These are phyloP conservation scores for Irpex rosettiformis DNA, from an alignment of 1,284 basidiomycete species.

Conservation along the genomic window DNA sequence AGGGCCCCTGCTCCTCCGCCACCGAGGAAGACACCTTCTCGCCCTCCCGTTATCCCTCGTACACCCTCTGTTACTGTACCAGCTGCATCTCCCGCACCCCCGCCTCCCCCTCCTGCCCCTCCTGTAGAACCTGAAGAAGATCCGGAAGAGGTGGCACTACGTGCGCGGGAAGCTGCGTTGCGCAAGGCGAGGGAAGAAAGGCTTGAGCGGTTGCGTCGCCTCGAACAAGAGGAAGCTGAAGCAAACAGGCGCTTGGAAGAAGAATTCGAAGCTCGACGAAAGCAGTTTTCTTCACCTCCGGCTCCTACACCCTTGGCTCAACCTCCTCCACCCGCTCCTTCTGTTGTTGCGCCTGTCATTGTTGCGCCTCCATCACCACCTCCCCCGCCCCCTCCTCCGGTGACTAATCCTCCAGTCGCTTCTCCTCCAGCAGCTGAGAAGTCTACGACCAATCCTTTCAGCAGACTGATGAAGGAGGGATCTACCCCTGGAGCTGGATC, in stretches of 20 bases:
- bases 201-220: conserved; percentile 12
- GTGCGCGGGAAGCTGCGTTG: conserved; percentile 18
- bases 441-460: conserved; percentile 65
- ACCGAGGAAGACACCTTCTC: conserved; percentile 30
- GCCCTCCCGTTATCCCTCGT: conserved; percentile 27
- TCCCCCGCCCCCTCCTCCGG: conserved; percentile 26
- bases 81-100: conserved; percentile 27
- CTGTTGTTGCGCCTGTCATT: conserved; percentile 26
- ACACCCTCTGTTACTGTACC: conserved; percentile 25
- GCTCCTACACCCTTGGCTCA: conserved; percentile 9
- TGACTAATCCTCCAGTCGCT: conserved; percentile 22
- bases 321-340: conserved; percentile 26
- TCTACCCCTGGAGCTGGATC: conserved; percentile 28
- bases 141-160: conserved; percentile 16
- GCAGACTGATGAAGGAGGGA: conserved; percentile 54
- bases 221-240: conserved; percentile 69
- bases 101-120: conserved; percentile 13
- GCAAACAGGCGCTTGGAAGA: conserved; percentile 60
- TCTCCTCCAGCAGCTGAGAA: conserved; percentile 35
- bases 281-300: conserved; percentile 25
- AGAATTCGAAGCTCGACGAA: conserved; percentile 45
- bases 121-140: conserved; percentile 14
- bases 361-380: conserved; percentile 30
- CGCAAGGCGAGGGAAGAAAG: conserved; percentile 19
- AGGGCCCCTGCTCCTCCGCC: conserved; percentile 48